Conservation (phyloP, 2,329 filamentous ascomycete species). For the Exutisphaerella laricina region DNA sequence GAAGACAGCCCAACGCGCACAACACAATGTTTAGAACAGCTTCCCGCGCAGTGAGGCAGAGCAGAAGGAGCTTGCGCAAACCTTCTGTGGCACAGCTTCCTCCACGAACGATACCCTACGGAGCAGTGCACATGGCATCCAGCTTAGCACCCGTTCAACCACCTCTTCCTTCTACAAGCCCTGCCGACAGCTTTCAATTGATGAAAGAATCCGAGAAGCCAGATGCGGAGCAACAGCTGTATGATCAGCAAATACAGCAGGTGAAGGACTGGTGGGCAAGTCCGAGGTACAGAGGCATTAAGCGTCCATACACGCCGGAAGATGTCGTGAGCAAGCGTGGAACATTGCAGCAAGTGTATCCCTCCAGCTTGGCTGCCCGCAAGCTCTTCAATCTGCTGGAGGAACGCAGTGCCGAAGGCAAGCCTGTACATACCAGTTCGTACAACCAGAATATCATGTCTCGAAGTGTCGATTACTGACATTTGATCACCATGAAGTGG, state of each 20-base stretch:
- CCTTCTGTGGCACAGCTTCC: conserved; percentile 14
- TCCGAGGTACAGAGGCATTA: conserved; percentile 81
- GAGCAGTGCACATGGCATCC: conserved; percentile 43
- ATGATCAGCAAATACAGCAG: conserved; percentile 74
- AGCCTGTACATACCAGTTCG: conserved; percentile 90
- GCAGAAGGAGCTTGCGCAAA: conserved; percentile 23
- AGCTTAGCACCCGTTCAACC: conserved; percentile 51
- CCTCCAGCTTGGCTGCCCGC: conserved; percentile 88
- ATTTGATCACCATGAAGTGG: conserved; percentile 56
- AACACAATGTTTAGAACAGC: conserved; percentile 29
- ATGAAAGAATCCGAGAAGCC: conserved; percentile 71
- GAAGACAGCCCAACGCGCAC: too few relatives aligned
- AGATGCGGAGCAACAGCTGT: conserved; percentile 75
- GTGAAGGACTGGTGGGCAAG: conserved; percentile 88
- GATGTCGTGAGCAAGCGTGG: conserved; percentile 93
- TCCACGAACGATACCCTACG: conserved; percentile 23
- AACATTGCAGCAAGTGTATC: conserved; percentile 77
- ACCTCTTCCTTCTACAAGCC: conserved; percentile 55
- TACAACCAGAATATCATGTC: conserved; percentile 2
- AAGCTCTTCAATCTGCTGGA: conserved; percentile 89
- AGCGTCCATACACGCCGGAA: conserved; percentile 80
- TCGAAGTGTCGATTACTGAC: conserved; percentile 23
- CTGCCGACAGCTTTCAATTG: conserved; percentile 79
- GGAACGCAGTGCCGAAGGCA: conserved; percentile 67
- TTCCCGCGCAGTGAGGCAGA: conserved; percentile 27